Percentiles rank a stretch among this genome's conserved stretches.
Evolutionary conservation across 257 asterid species (phyloP).

Genomic region (Echium plantagineum): DNA sequence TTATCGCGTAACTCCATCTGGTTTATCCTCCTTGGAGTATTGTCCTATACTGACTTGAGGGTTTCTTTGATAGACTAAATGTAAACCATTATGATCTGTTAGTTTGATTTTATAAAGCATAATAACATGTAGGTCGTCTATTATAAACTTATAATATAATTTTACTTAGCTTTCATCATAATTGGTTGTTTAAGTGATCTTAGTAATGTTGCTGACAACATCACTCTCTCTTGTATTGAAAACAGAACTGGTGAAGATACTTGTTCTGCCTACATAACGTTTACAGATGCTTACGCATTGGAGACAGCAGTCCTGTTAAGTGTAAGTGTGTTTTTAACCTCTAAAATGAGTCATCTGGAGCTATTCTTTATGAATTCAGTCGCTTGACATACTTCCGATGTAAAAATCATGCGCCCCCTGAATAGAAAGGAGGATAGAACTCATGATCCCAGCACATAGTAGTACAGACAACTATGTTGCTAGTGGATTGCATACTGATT

Average conservation of each 20-base stretch:
- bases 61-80: too few relatives aligned
- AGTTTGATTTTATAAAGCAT: background rate
- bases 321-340: constrained; percentile 24
- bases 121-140: background rate
- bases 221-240: background rate
- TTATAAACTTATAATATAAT: background rate
- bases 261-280: constrained; percentile 37
- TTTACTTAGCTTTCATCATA: background rate
- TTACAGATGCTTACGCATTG: constrained; percentile 45
- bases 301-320: constrained; percentile 44
- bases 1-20: too few relatives aligned
- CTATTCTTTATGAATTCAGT: too few relatives aligned
- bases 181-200: background rate
- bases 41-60: too few relatives aligned
- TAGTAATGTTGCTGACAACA: background rate
- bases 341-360: too few relatives aligned
- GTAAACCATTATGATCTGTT: too few relatives aligned
- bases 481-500: too few relatives aligned
- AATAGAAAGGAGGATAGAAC: background rate
- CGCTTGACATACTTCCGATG: background rate
- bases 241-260: constrained; percentile 30
- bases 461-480: background rate
- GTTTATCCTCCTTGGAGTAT: too few relatives aligned
- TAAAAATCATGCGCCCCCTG: background rate
- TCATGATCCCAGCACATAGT: background rate